Evolutionary conservation across 2,329 filamentous ascomycete genomes (phyloP), one percentile per base, ranked within the genome.

Genomic region (Colletotrichum destructivum): DNA sequence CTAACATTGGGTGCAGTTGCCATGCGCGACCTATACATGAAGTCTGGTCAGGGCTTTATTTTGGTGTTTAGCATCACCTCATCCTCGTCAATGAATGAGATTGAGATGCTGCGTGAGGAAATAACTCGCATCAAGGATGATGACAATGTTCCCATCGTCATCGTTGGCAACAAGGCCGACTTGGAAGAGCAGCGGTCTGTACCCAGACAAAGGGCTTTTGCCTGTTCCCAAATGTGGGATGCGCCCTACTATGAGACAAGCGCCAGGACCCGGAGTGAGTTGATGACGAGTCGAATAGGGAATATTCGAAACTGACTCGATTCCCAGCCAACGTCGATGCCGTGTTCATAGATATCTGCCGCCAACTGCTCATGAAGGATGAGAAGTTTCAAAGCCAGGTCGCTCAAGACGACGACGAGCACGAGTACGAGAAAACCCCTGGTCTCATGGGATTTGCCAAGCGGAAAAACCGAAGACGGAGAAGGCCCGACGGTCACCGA

Each of bases 31-130:
- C 87, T 96, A 56, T 96, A 97, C 85, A 97, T 98, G 94, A 96
- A 96, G 80, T 94, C 94, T 49, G 94, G 94, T 66, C 94, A 97
- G 83, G 94, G 95, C 0, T 98, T 98, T 81, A 89, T 98, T 66
- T 88, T 98, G 47, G 95, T 97, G 69, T 98, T 97, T 84, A 96
- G 93, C 82, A 97, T 97, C 79, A 96, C 94, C 21, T 96, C 94
- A 73, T 87, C 89, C 73, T 93, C 93, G 44, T 97, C 94, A n/a
- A 87, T 98, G 51, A 89, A 91, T 76, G 94, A 98, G 82, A 88
- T 98, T 40, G 88, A 90, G 76, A 92, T 93, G 76, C 87, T 98
- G 52, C 92, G 94, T 62, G 94, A 97, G 78, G 94, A 97, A 82
- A 97, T 98, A 74, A 92, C 95, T 72, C 93, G 94, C 72, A 96